These are phyloP conservation scores for Plenodomus lindquistii DNA, from an alignment of 2,329 filamentous ascomycete genomes.

Conservation along the genomic window DNA sequence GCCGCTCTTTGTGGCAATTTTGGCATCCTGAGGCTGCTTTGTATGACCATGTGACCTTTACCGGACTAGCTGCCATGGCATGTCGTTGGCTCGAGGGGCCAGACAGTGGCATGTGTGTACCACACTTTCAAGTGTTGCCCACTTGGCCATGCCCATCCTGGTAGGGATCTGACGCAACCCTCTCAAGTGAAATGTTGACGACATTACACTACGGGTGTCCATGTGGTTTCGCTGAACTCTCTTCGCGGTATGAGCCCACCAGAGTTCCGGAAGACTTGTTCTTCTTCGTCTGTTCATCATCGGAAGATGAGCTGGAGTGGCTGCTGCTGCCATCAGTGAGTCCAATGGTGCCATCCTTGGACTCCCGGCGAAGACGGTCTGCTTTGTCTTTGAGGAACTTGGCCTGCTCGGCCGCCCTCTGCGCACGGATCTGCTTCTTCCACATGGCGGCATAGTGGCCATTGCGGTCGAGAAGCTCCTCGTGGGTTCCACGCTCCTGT, in stretches of 20 bases:
- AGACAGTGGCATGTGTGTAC: neutral
- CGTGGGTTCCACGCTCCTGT: conserved; percentile 56
- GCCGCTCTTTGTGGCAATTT: too few species aligned
- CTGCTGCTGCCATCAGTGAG: conserved; percentile 47
- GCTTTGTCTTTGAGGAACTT: conserved; percentile 55
- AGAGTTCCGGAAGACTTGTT: conserved; percentile 11
- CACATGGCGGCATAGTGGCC: conserved; percentile 55
- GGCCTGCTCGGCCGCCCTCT: conserved; percentile 55
- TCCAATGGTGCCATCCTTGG: conserved; percentile 46
- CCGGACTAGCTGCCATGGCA: too few species aligned
- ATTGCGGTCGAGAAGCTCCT: conserved; percentile 53
- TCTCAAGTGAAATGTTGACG: neutral
- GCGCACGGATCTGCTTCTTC: conserved; percentile 57
- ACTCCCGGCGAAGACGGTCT: conserved; percentile 53
- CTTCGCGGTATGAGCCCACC: conserved; percentile 13
- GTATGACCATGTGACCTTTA: too few species aligned
- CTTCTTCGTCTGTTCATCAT: conserved; percentile 39
- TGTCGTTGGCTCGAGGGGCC: neutral
- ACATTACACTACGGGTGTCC: conserved; percentile 27
- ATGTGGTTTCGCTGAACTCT: conserved; percentile 25
- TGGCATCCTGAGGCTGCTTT: too few species aligned
- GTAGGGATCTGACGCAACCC: neutral
- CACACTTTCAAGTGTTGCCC: neutral
- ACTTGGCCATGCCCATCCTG: too few species aligned
- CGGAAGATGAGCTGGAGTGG: conserved; percentile 35